Base-by-base conservation (phyloP, 495 filamentous ascomycete species). In the Amphirosellinia nigrospora region DNA sequence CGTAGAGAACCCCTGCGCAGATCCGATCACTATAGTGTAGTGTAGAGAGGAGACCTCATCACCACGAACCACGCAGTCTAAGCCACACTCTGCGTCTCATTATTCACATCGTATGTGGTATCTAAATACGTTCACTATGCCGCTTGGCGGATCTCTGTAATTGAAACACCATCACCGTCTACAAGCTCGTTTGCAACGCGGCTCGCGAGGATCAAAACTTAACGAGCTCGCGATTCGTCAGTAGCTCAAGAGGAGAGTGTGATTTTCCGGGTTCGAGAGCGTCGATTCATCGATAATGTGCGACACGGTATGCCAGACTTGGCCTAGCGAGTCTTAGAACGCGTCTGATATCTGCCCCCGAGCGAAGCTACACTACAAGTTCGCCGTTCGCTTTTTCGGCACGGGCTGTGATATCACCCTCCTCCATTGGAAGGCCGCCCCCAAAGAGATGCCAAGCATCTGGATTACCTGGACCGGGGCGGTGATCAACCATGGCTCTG, bases 401-500 rank as follows among this genome's bases (percentile, higher is more conserved):
- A 45, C 26, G 16, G 56, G 23, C 36, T 32, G 34, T 41, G 34
- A 5, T 21, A 36, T 10, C 16, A 7, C 23, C 9, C 59, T 45
- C 19, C 39, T 11, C 32, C 15, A 28, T 28, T 46, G 23, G 38
- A 30, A 30, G 50, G 1, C 43, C 6, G 38, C 46, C 34, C 34
- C 2, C 10, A 50, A 28, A 53, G 36, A 21, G 43, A 48, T 1
- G 46, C 63, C 53, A 53, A 41, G 46, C 63, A 65, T 28, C 63
- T 34, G 16, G 3, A 30, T 64, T 48, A 48, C 61, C 43, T 36
- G 60, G 61, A 23, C 50, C 50, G 61, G 41, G 43, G 32, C 61
- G 21, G 16, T 19, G 21, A 21, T 50, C 43, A n/a, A 38, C 62
- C 43, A 26, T 26, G 46, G 46, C 41, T 53, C 63, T 15, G 15